A percentile compares a stretch with the other conserved stretches of the same genome.
Evolutionary conservation across 108 stramenopile genomes (phyloP).

Genomic region (Mayamaea pseudoterrestris): DNA sequence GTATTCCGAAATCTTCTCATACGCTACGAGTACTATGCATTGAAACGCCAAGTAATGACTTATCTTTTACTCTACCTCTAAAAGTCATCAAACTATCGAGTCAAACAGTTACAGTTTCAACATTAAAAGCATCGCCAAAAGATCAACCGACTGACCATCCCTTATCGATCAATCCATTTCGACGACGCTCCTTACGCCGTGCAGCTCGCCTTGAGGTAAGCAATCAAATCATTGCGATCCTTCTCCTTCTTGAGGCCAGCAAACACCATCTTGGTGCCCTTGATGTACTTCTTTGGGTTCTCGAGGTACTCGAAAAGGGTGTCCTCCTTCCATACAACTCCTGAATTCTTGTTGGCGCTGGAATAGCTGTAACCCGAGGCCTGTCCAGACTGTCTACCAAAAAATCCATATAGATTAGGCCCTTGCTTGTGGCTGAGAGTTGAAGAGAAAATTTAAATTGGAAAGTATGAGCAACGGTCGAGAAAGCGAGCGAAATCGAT

Average conservation of each 20-base stretch:
- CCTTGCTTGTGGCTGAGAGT: conserved; percentile 99
- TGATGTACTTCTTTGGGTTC: conserved; percentile 86
- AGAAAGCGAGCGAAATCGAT: no score
- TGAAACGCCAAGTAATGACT: no score
- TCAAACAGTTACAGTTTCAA: no score
- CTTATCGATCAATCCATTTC: not conserved
- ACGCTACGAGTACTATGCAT: no score
- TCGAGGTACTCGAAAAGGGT: conserved; percentile 96
- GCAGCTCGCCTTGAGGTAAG: conserved; percentile 92
- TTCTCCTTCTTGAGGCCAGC: conserved; percentile 97
- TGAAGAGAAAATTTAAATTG: no score
- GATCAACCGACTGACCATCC: no score
- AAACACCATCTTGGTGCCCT: conserved; percentile 99
- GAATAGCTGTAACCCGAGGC: conserved; percentile 96
- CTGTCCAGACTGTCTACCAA: conserved; percentile 94
- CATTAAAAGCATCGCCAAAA: no score
- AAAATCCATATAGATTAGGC: conserved; percentile 98
- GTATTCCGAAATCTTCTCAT: no score
- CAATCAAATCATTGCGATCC: conserved; percentile 97
- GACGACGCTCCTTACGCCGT: conserved; percentile 19
- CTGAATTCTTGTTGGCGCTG: conserved; percentile 96
- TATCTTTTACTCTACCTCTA: no score
- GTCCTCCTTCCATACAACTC: conserved; percentile 89
- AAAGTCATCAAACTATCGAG: no score
- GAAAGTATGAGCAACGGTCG: no score